A percentile compares a stretch with the other conserved stretches of the same genome.
phyloP scores from a whole-genome alignment of 2,329 filamentous ascomycete species.

The Cucurbitaria berberidis region DNA sequence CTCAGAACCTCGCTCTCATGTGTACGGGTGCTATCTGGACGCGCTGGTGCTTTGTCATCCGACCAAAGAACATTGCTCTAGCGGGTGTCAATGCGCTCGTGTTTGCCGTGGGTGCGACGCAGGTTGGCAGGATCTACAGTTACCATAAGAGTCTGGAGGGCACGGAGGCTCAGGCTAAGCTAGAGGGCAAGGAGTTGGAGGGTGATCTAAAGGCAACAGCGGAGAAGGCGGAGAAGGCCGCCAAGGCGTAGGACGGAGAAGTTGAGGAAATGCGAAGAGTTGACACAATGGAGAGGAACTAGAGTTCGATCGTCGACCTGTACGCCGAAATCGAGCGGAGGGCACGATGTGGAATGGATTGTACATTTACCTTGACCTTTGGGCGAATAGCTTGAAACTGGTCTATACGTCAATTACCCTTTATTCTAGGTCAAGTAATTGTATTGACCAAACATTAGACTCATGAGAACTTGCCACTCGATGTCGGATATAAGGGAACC shows the following conservation, averaged over 20 bases:
- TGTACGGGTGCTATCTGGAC: slow-evolving; percentile 97
- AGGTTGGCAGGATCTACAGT: slow-evolving; percentile 76
- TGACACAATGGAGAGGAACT: not conserved
- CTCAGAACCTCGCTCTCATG: slow-evolving; percentile 88
- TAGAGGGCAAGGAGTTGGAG: slow-evolving; percentile 44
- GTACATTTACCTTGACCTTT: not conserved
- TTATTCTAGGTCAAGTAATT: not conserved
- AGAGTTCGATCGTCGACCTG: not conserved
- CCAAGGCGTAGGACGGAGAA: not conserved
- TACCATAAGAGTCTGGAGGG: slow-evolving; percentile 68
- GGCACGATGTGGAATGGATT: not conserved
- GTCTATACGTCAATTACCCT: not conserved
- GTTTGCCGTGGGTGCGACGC: slow-evolving; percentile 81
- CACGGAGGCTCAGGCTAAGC: slow-evolving; percentile 48
- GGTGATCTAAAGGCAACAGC: slow-evolving; percentile 40
- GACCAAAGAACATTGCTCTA: slow-evolving; percentile 88
- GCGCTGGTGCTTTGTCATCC: slow-evolving; percentile 97
- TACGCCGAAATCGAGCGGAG: not conserved
- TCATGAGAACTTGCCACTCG: no score
- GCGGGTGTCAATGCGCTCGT: slow-evolving; percentile 99
- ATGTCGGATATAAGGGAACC: no score
- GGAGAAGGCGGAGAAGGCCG: slow-evolving; percentile 27
- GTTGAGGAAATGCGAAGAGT: not conserved
- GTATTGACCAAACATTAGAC: not conserved
- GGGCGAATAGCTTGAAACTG: not conserved